Evolutionary conservation across 1,139 yeast genomes (phyloP), one percentile per base, ranked within the genome.

Genomic region (Magnusiomyces sp.): DNA sequence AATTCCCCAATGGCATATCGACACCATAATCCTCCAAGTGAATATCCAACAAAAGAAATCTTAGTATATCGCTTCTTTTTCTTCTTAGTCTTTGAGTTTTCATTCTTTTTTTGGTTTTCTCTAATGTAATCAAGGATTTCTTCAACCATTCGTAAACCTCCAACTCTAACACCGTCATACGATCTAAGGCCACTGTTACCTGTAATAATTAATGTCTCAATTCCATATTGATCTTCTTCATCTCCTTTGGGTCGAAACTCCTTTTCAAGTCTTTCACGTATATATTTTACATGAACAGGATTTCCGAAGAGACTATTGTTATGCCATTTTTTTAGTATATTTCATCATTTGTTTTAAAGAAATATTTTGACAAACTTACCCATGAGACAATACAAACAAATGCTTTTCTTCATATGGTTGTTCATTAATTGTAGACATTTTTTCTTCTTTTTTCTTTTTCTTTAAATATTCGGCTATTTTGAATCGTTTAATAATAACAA

Each of bases 281-380:
- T 67, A 11, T 84, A 72, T 40, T 72, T 68, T 77, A 89, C 72
- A 63, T 89, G 95, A 44, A 74, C 73, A 3, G 92, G 84, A 41
- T 83, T 80, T 2, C 97, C 97, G 86, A 95, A 87, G 34, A 90
- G 71, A 9, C 80, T 71, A 48, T 27, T n/a, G n/a, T n/a, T n/a
- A n/a, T n/a, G n/a, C n/a, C n/a, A n/a, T n/a, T n/a, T n/a, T n/a
- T n/a, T n/a, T n/a, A n/a, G n/a, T n/a, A n/a, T n/a, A n/a, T n/a
- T n/a, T n/a, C n/a, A n/a, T n/a, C n/a, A n/a, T n/a, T n/a, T n/a
- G n/a, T n/a, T n/a, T n/a, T n/a, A n/a, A n/a, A n/a, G n/a, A n/a
- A n/a, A n/a, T n/a, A n/a, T n/a, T n/a, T n/a, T n/a, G n/a, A n/a
- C n/a, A n/a, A n/a, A n/a, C n/a, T n/a, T n/a, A n/a, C n/a, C n/a